phyloP scores from a whole-genome alignment of 208 protist genomes.

The Acanthamoeba lenticulata region DNA sequence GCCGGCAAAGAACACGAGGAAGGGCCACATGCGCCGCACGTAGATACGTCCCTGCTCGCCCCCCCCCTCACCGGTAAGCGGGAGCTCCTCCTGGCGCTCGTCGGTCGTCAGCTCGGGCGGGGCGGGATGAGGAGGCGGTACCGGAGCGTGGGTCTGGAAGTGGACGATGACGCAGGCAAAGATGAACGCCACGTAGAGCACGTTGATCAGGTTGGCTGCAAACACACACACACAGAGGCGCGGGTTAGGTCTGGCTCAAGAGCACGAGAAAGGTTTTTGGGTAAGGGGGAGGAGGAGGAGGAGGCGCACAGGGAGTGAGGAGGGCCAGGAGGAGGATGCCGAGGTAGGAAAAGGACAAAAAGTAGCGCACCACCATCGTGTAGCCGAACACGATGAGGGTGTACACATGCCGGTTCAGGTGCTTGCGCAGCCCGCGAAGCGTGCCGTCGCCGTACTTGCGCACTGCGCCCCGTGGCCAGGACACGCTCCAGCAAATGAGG shows the following conservation, averaged over 20 bases:
- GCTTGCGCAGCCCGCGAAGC: background rate
- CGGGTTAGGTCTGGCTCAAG: background rate
- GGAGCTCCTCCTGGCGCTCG: too few species aligned
- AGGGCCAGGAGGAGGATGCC: conserved; percentile 50
- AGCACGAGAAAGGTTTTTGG: background rate
- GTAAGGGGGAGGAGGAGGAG: background rate
- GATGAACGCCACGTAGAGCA: conserved; percentile 52
- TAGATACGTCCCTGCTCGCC: background rate
- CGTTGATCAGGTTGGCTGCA: conserved; percentile 52
- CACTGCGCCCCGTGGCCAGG: background rate
- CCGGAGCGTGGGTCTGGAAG: background rate
- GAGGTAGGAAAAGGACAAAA: conserved; percentile 16
- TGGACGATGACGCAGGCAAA: conserved; percentile 43
- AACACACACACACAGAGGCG: background rate
- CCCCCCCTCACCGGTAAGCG: too few species aligned
- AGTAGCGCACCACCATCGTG: conserved; percentile 61
- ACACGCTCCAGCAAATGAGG: background rate
- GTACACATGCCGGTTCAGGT: conserved; percentile 13
- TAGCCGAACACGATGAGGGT: conserved; percentile 31
- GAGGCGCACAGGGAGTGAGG: background rate
- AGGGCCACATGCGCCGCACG: conserved; percentile 41
- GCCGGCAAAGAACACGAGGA: conserved; percentile 57
- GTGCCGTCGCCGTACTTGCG: conserved; percentile 37
- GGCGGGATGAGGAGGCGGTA: background rate
- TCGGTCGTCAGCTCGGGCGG: background rate